Conservation (phyloP, 73 alveolate genomes). For the Blepharisma stoltei region DNA sequence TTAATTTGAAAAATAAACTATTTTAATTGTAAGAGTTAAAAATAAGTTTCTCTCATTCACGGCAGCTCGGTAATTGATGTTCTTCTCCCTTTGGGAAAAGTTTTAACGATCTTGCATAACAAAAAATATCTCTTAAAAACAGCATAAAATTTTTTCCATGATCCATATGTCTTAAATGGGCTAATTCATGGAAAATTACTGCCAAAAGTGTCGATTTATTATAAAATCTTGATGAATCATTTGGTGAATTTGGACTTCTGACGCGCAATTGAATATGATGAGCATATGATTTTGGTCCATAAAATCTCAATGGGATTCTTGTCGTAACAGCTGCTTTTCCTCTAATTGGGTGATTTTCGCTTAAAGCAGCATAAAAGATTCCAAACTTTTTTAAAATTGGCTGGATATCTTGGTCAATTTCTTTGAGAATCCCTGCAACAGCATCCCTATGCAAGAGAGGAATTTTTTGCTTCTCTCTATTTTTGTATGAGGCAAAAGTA, state of each 20-base stretch:
- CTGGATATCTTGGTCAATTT: background rate
- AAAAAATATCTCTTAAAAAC: constrained; percentile 2
- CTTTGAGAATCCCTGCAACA: background rate
- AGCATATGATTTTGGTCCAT: background rate
- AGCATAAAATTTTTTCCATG: constrained; percentile 3
- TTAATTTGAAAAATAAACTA: no score
- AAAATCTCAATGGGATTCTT: background rate
- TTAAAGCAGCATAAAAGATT: background rate
- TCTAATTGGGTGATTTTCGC: background rate
- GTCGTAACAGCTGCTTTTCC: background rate
- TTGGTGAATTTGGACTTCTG: background rate
- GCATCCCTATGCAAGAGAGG: no score
- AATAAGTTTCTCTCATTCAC: background rate
- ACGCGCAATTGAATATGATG: background rate
- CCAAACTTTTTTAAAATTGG: background rate
- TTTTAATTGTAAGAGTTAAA: no score
- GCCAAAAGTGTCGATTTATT: background rate
- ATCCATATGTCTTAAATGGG: background rate
- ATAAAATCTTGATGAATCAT: background rate
- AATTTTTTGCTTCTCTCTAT: no score
- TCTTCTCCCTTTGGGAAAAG: background rate
- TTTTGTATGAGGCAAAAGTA: no score
- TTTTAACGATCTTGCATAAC: background rate
- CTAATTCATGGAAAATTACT: background rate
- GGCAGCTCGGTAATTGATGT: constrained; percentile 1